A percentile compares a stretch with the other conserved stretches of the same genome.
Conservation (phyloP, 192 early-diverging fungal genomes). For the Mortierella hygrophila region DNA sequence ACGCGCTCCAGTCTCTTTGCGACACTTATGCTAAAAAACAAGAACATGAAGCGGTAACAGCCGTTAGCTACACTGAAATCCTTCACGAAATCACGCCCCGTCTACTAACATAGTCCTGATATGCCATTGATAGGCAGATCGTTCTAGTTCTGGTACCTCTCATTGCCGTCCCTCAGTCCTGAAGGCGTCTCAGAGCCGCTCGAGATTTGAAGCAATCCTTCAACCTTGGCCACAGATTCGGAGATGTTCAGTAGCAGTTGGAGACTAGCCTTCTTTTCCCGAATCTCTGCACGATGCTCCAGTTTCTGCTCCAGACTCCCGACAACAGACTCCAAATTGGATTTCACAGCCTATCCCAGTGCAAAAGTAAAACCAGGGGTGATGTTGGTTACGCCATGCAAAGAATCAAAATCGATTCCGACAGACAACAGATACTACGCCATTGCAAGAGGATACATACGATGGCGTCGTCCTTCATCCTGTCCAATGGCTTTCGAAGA, state of each 20-base stretch:
- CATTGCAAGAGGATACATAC: constrained; percentile 46
- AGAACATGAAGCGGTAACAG: not conserved
- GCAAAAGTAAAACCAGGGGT: not conserved
- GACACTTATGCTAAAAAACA: constrained; percentile 54
- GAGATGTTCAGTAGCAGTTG: constrained; percentile 82
- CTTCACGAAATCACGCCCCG: too few relatives aligned
- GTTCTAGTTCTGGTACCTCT: constrained; percentile 1
- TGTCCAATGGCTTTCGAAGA: constrained; percentile 68
- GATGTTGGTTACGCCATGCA: not conserved
- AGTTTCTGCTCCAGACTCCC: constrained; percentile 70
- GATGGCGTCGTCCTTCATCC: constrained; percentile 71
- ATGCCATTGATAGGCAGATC: not conserved
- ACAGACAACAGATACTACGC: not conserved
- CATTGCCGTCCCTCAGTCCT: constrained; percentile 36
- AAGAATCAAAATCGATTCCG: not conserved
- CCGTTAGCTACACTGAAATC: not conserved
- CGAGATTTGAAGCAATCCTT: constrained; percentile 74
- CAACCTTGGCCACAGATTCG: constrained; percentile 83
- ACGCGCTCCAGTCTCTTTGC: constrained; percentile 86
- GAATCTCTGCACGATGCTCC: constrained; percentile 68
- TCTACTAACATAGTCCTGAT: not conserved
- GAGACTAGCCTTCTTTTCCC: constrained; percentile 78
- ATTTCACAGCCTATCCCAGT: constrained; percentile 61
- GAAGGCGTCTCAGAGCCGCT: constrained; percentile 24
- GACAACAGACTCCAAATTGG: constrained; percentile 65